Evolutionary conservation across 2,329 filamentous ascomycete genomes (phyloP).

Genomic region (Diplodia scrobiculata): DNA sequence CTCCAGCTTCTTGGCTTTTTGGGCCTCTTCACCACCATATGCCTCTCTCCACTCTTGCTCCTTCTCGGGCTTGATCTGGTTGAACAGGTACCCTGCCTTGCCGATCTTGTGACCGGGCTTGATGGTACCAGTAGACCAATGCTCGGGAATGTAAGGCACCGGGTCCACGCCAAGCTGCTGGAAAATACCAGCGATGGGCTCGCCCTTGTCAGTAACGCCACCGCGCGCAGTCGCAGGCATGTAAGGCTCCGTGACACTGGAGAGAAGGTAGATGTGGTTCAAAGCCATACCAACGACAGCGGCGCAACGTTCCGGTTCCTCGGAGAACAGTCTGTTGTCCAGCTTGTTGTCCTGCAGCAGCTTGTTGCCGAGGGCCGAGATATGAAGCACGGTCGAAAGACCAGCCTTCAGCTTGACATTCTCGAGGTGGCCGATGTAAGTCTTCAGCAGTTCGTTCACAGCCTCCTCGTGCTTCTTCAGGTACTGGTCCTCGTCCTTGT

Average conservation of each 20-base stretch:
- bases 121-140: conserved; percentile 44
- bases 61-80: conserved; percentile 79
- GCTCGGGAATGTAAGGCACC: conserved; percentile 61
- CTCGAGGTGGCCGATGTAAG: conserved; percentile 70
- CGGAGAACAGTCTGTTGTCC: conserved; percentile 63
- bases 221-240: conserved; percentile 59
- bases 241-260: conserved; percentile 61
- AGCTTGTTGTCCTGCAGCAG: conserved; percentile 61
- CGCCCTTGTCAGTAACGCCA: conserved; percentile 24
- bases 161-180: conserved; percentile 66
- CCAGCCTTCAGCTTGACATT: conserved; percentile 70
- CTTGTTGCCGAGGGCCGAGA: conserved; percentile 63
- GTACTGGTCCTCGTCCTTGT: conserved; percentile 46
- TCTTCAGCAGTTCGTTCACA: conserved; percentile 65
- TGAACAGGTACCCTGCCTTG: conserved; percentile 77
- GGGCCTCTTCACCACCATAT: conserved; percentile 67
- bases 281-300: conserved; percentile 49
- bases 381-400: conserved; percentile 65
- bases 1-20: conserved; percentile 66
- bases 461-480: conserved; percentile 57
- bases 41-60: conserved; percentile 78
- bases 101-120: conserved; percentile 76
- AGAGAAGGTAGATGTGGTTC: conserved; percentile 32
- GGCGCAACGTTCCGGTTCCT: conserved; percentile 61
- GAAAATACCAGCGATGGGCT: conserved; percentile 57